A percentile compares a stretch with the other conserved stretches of the same genome.
These are phyloP conservation scores for Lipomyces sp. DNA, from an alignment of 805 yeast genomes.

Conservation along the genomic window DNA sequence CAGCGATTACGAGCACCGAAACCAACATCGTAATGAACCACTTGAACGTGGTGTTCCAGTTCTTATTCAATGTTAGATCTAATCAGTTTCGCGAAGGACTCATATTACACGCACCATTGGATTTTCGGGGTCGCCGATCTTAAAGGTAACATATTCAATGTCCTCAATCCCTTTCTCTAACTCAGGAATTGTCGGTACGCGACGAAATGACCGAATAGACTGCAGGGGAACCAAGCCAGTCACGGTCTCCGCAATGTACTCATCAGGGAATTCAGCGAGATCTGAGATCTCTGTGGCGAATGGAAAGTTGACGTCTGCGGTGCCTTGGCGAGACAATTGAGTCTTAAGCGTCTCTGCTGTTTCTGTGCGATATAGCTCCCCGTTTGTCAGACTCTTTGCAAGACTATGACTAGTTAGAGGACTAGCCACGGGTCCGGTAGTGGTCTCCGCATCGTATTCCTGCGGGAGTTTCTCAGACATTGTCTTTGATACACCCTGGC, in stretches of 20 bases:
- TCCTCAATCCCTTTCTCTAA: conserved; percentile 46
- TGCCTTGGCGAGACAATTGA: conserved; percentile 59
- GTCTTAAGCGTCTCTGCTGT: conserved; percentile 75
- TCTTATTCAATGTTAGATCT: conserved; percentile 11
- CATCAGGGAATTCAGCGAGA: conserved; percentile 79
- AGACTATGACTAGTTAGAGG: conserved; percentile 38
- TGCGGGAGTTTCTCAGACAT: conserved; percentile 66
- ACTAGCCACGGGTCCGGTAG: conserved; percentile 75
- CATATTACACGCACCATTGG: conserved; percentile 53
- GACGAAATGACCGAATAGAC: conserved; percentile 52
- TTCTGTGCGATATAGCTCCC: conserved; percentile 53
- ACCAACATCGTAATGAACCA: conserved; percentile 64
- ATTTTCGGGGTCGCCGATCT: conserved; percentile 79
- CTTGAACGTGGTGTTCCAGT: conserved; percentile 31
- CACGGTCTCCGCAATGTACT: conserved; percentile 82
- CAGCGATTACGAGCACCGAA: conserved; percentile 77
- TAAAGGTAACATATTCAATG: conserved; percentile 81
- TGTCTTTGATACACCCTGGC: neutral
- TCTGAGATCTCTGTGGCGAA: conserved; percentile 36
- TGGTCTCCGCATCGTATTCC: conserved; percentile 84
- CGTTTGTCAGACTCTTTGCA: conserved; percentile 6
- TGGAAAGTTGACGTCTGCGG: conserved; percentile 57
- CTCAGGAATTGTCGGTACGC: conserved; percentile 33
- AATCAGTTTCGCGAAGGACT: too few relatives aligned
- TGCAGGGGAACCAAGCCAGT: conserved; percentile 86